Conservation (phyloP, 139 green algal species). For the Cymbomonas tetramitiformis region DNA sequence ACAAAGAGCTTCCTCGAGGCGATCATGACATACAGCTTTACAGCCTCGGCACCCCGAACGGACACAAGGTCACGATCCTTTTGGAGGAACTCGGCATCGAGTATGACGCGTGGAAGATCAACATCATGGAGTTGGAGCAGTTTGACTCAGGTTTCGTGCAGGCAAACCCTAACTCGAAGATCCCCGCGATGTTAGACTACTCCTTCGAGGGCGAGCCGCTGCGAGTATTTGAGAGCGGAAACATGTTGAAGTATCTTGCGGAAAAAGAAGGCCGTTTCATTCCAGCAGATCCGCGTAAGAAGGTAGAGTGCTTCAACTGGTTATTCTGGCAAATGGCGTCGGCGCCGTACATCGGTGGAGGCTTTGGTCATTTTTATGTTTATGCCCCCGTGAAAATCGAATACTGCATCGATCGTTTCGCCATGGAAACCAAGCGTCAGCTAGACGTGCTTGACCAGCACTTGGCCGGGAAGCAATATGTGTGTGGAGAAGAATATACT, state of each 20-base stretch:
- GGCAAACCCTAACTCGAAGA: slow-evolving; percentile 41
- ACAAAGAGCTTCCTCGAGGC: slow-evolving; percentile 3
- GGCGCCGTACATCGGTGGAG: slow-evolving; percentile 13
- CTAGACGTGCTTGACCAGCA: slow-evolving; percentile 28
- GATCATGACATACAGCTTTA: slow-evolving; percentile 28
- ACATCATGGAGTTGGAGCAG: slow-evolving; percentile 34
- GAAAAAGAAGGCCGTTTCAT: slow-evolving; percentile 35
- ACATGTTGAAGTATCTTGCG: slow-evolving; percentile 34
- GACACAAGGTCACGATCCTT: slow-evolving; percentile 27
- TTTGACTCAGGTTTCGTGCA: slow-evolving; percentile 29
- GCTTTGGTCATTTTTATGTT: slow-evolving; percentile 28
- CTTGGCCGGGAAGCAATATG: slow-evolving; percentile 19
- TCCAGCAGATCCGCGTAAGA: slow-evolving; percentile 17
- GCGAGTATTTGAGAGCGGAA: slow-evolving; percentile 33
- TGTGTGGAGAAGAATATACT: slow-evolving; percentile 23
- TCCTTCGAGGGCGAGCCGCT: slow-evolving; percentile 22
- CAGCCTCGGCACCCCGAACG: slow-evolving; percentile 34
- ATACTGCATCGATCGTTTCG: slow-evolving; percentile 22
- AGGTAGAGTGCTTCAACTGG: slow-evolving; percentile 30
- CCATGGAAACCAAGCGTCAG: slow-evolving; percentile 25
- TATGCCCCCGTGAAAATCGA: slow-evolving; percentile 17
- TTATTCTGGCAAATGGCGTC: slow-evolving; percentile 28
- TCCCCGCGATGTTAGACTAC: slow-evolving; percentile 32
- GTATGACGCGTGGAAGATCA: slow-evolving; percentile 30
- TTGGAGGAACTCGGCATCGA: slow-evolving; percentile 36